Evolutionary conservation across 139 green algal species (phyloP), one percentile per base, ranked within the genome.

Genomic region (Tetratostichococcus sp.): DNA sequence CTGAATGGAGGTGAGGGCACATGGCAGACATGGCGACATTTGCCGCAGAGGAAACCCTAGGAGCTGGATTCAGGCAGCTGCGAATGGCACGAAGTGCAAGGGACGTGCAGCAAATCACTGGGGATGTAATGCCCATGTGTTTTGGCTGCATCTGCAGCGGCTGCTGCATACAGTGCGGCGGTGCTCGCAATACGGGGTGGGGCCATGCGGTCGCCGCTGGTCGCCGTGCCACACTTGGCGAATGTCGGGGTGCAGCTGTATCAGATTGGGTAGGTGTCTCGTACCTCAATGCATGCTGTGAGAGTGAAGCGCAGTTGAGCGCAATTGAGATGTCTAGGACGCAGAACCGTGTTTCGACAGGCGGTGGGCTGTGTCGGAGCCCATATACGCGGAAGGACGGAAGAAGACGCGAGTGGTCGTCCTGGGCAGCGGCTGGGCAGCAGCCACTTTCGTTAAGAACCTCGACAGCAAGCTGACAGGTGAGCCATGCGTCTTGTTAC

Each of bases 371-470:
- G 26, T 17, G 14, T 8, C 50, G 11, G 50, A 62, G 50, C 17
- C 50, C 19, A 62, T 62, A 8, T 17, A 62, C 26, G 50, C 26
- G 50, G 50, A 62, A 2, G 50, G 50, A 2, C 50, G 19, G 17
- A 19, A 62, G 11, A 65, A 65, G 35, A 65, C 35, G 30, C 43
- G 50, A 19, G 69, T 73, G 1, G 23, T 73, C 23, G 69, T 73
- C 23, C 69, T 73, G 69, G 69, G 69, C 30, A 65, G 69, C 35
- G 35, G 69, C 4, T 73, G 69, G 69, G 69, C 34, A 19, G 69
- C 35, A 23, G 35, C n/a, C 26, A 62, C 22, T 25, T 73, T 73
- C 34, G 22, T 73, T 16, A 73, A 73, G 35, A 32, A 62, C 35
- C 35, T 70, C 50, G 35, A 16, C n/a, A 1, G 35, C n/a, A 30